A percentile compares a stretch with the other conserved stretches of the same genome.
phyloP scores from a whole-genome alignment of 768 basidiomycete genomes.

The Lentinula raphanica region DNA sequence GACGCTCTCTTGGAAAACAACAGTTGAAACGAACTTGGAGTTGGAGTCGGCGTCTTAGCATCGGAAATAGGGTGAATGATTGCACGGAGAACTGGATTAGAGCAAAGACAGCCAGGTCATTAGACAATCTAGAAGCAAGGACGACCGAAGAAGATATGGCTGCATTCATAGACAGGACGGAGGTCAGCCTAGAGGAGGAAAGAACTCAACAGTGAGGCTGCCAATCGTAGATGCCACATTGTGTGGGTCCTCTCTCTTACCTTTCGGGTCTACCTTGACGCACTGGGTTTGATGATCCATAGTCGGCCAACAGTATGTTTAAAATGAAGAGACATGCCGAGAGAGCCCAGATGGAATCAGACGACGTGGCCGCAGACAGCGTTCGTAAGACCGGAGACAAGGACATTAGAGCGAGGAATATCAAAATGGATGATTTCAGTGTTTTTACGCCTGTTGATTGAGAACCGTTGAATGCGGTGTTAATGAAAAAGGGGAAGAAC shows the following conservation, averaged over 20 bases:
- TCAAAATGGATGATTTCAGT: constrained; percentile 77
- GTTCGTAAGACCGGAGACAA: constrained; percentile 89
- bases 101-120: constrained; percentile 84
- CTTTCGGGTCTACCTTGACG: constrained; percentile 51
- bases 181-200: constrained; percentile 52
- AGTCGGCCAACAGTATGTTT: constrained; percentile 82
- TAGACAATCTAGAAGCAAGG: constrained; percentile 80
- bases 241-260: constrained; percentile 28
- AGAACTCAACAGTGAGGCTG: constrained; percentile 11
- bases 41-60: constrained; percentile 70
- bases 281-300: constrained; percentile 38
- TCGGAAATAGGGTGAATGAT: constrained; percentile 78
- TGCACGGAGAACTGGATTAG: constrained; percentile 82
- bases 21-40: constrained; percentile 28
- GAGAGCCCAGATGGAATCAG: constrained; percentile 95
- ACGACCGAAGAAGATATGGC: constrained; percentile 92
- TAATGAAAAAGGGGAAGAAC: not conserved
- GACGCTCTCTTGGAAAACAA: no score
- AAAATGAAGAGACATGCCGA: constrained; percentile 80
- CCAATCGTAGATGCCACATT: no score
- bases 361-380: constrained; percentile 89
- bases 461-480: not conserved
- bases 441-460: constrained; percentile 54
- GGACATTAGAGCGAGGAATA: constrained; percentile 84
- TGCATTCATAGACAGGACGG: constrained; percentile 85